Evolutionary conservation across 176 grass and related monocot genomes (phyloP).

Genomic region (Themeda triandra): DNA sequence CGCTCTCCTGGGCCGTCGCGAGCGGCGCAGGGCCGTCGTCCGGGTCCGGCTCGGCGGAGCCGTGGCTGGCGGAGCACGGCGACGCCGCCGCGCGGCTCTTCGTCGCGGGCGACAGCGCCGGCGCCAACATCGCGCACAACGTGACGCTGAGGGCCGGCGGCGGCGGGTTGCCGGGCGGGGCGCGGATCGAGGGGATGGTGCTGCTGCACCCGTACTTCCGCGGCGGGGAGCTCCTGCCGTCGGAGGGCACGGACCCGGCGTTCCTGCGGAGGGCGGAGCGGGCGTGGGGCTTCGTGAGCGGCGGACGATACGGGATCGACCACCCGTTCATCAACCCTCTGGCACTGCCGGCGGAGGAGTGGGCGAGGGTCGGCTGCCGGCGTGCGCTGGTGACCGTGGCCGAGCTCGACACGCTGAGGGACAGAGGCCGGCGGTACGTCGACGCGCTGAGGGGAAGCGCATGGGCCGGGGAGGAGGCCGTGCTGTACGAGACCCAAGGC

Average conservation of each 20-base stretch:
- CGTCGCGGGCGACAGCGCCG: constrained; percentile 66
- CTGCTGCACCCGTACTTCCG: constrained; percentile 64
- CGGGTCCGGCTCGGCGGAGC: neutral
- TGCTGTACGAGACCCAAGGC: constrained; percentile 33
- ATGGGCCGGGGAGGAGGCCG: constrained; percentile 46
- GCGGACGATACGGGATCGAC: constrained; percentile 22
- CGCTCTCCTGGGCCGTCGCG: constrained; percentile 39
- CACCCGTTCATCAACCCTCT: constrained; percentile 55
- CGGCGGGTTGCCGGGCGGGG: neutral
- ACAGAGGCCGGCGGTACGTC: constrained; percentile 43
- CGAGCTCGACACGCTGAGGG: constrained; percentile 31
- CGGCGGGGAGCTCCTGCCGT: constrained; percentile 19
- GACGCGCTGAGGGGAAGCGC: constrained; percentile 44
- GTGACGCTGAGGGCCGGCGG: constrained; percentile 27
- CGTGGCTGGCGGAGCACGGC: constrained; percentile 57
- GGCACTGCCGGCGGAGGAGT: constrained; percentile 12
- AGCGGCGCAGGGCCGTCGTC: neutral
- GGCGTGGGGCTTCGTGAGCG: constrained; percentile 27
- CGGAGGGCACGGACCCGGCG: neutral
- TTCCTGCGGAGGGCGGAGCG: neutral
- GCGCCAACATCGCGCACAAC: constrained; percentile 75
- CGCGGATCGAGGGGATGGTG: constrained; percentile 34
- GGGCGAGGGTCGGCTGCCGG: constrained; percentile 37
- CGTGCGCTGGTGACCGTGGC: constrained; percentile 43
- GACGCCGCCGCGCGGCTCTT: constrained; percentile 40